phyloP scores from a whole-genome alignment of 768 basidiomycete genomes.

The Phaffia tasmanica region DNA sequence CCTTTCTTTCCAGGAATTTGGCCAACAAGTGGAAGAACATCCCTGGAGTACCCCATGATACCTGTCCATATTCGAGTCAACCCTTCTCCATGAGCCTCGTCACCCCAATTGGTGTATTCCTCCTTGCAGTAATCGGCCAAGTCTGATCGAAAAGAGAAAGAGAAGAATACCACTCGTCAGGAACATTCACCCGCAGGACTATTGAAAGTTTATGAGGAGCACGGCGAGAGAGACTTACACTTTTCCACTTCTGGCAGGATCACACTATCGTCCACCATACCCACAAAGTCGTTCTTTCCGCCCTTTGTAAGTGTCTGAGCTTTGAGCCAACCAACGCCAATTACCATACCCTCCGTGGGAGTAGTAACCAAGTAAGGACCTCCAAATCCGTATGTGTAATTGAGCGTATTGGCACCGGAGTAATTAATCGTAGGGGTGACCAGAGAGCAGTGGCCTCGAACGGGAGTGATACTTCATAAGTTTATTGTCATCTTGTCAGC shows the following conservation, averaged over 20 bases:
- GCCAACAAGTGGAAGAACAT: constrained; percentile 19
- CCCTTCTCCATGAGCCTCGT: constrained; percentile 13
- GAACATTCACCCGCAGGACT: no score
- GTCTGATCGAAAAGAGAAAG: not conserved
- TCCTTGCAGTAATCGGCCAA: constrained; percentile 2
- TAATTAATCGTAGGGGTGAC: constrained; percentile 14
- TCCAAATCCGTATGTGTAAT: constrained; percentile 15
- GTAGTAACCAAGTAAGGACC: constrained; percentile 20
- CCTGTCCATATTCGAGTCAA: constrained; percentile 21
- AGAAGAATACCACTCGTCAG: not conserved
- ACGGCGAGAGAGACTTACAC: constrained; percentile 7
- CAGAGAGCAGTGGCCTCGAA: constrained; percentile 20
- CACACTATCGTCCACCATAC: constrained; percentile 7
- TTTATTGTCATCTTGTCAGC: no score
- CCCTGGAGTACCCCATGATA: constrained; percentile 25
- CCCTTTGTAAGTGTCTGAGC: constrained; percentile 7
- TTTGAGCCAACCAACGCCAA: constrained; percentile 21
- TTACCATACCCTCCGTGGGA: not conserved
- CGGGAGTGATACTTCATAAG: constrained; percentile 18
- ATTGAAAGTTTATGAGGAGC: not conserved
- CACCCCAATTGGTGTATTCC: constrained; percentile 9
- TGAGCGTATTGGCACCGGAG: constrained; percentile 3
- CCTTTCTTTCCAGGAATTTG: constrained; percentile 15
- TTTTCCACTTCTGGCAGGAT: constrained; percentile 3
- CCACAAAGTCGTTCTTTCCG: constrained; percentile 10